phyloP scores from a whole-genome alignment of 345 rosid genomes.

The Citrus glauca region DNA sequence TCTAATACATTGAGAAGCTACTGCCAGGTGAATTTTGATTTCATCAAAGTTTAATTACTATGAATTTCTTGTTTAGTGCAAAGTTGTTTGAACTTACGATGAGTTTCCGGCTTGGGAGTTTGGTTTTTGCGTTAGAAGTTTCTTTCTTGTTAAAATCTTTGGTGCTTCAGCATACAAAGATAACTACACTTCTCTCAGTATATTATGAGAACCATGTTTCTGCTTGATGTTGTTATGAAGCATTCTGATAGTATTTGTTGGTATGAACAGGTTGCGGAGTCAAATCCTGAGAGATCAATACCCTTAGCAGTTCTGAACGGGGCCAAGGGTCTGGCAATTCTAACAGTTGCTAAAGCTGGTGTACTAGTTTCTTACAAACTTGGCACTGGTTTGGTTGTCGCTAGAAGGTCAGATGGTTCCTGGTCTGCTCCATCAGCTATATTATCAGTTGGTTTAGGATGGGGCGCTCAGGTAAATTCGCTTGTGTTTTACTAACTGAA shows the following conservation, averaged over 20 bases:
- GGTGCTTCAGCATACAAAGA: slow-evolving; percentile 2
- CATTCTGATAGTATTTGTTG: not conserved
- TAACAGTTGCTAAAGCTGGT: slow-evolving; percentile 95
- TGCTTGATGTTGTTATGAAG: not conserved
- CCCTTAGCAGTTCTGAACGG: slow-evolving; percentile 73
- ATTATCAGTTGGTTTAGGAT: slow-evolving; percentile 76
- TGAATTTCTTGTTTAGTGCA: not conserved
- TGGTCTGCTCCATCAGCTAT: slow-evolving; percentile 99
- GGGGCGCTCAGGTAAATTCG: slow-evolving; percentile 94
- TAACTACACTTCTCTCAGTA: not conserved
- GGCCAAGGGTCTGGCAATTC: slow-evolving; percentile 81
- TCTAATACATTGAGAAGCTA: slow-evolving; percentile 75
- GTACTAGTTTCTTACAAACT: slow-evolving; percentile 67
- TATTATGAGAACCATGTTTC: not conserved
- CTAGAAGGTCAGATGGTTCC: slow-evolving; percentile 82
- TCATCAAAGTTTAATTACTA: not conserved
- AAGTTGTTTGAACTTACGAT: not conserved
- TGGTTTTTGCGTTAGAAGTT: not conserved
- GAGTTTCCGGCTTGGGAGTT: not conserved
- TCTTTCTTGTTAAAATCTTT: not conserved
- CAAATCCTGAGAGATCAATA: slow-evolving; percentile 83
- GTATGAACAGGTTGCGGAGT: slow-evolving; percentile 56
- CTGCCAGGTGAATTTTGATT: slow-evolving; percentile 46
- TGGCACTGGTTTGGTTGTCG: slow-evolving; percentile 85
- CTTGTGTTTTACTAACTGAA: not conserved